phyloP scores from a whole-genome alignment of 75 land plant species.

The Selaginella tamariscina region DNA sequence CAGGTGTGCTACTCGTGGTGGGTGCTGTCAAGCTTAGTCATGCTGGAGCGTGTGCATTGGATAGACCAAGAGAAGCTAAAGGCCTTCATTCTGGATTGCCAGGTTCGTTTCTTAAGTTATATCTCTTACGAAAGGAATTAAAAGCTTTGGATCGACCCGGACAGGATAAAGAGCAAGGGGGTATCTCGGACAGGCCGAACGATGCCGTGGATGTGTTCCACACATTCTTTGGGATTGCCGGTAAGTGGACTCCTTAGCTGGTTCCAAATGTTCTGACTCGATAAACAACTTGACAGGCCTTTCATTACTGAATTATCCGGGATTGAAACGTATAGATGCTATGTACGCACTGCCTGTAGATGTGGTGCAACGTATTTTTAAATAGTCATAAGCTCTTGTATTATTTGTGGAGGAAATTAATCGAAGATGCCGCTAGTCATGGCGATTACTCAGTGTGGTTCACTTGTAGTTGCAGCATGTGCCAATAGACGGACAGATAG shows the following conservation, averaged over 20 bases:
- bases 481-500: too few relatives aligned
- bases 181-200: constrained; percentile 93
- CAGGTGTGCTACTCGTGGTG: constrained; percentile 99
- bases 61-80: constrained; percentile 76
- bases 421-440: too few relatives aligned
- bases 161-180: constrained; percentile 80
- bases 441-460: too few relatives aligned
- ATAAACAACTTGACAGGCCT: constrained; percentile 49
- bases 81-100: constrained; percentile 71
- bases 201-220: constrained; percentile 97
- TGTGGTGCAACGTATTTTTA: constrained; percentile 62
- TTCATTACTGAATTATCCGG: constrained; percentile 70
- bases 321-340: constrained; percentile 76
- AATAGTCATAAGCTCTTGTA: too few relatives aligned
- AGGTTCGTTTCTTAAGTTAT: constrained; percentile 31
- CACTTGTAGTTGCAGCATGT: too few relatives aligned
- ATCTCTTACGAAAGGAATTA: not conserved
- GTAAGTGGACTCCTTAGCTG: constrained; percentile 17
- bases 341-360: constrained; percentile 87
- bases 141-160: not conserved
- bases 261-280: not conserved
- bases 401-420: too few relatives aligned
- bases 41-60: constrained; percentile 91
- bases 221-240: constrained; percentile 91
- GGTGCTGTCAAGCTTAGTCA: constrained; percentile 85